These are phyloP conservation scores for Capsella rubella DNA, from an alignment of 441 rosid genomes.

Conservation along the genomic window DNA sequence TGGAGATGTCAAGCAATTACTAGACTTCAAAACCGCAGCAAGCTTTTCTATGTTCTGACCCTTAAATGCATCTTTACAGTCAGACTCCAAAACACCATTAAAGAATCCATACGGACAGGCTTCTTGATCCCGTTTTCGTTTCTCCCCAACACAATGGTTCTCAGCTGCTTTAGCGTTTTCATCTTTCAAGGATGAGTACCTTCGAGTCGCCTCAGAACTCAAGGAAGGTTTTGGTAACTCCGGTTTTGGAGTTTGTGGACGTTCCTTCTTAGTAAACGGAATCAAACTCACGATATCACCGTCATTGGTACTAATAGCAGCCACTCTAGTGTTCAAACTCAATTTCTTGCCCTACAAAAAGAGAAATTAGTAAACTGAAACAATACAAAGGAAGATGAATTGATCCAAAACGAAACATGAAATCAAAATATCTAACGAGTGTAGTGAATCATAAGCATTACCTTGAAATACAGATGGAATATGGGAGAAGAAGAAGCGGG, in stretches of 20 bases:
- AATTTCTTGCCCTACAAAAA: constrained; percentile 68
- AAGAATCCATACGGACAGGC: constrained; percentile 54
- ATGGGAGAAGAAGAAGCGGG: constrained; percentile 71
- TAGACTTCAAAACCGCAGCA: constrained; percentile 65
- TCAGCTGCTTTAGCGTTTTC: constrained; percentile 42
- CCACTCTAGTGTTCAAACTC: constrained; percentile 53
- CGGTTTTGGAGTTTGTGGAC: constrained; percentile 45
- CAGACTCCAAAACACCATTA: constrained; percentile 56
- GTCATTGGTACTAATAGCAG: constrained; percentile 42
- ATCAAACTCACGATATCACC: constrained; percentile 75
- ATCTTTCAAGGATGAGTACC: constrained; percentile 48
- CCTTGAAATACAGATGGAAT: constrained; percentile 88
- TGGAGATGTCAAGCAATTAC: constrained; percentile 69
- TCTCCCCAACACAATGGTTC: constrained; percentile 40
- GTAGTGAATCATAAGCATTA: constrained; percentile 23
- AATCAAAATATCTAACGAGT: not conserved
- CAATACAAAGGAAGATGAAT: not conserved
- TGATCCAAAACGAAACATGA: no score
- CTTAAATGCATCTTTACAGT: constrained; percentile 51
- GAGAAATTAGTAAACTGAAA: not conserved
- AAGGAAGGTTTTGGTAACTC: constrained; percentile 50
- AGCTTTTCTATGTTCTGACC: constrained; percentile 64
- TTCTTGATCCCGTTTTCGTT: constrained; percentile 49
- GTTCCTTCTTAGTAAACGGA: constrained; percentile 74
- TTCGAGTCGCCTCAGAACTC: constrained; percentile 67